A percentile compares a stretch with the other conserved stretches of the same genome.
Conservation (phyloP, 2,329 filamentous ascomycete species). For the Fusarium pseudograminearum region DNA sequence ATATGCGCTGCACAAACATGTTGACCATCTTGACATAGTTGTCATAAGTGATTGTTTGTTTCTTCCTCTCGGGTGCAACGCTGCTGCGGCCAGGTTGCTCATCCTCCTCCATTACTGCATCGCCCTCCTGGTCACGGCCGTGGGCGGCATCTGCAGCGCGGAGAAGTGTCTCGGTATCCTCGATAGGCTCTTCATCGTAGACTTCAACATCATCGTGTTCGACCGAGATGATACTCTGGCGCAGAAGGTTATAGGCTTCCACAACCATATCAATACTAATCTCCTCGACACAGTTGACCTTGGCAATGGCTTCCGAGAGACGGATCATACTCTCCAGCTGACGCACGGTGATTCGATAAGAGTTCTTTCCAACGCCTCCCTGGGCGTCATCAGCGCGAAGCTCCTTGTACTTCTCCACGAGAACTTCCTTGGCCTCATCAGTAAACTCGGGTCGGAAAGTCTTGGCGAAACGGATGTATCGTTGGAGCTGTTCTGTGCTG, state of each 20-base stretch:
- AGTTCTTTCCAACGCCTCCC: slow-evolving; percentile 92
- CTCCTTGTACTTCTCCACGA: slow-evolving; percentile 96
- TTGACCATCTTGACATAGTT: slow-evolving; percentile 95
- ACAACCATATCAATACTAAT: slow-evolving; percentile 86
- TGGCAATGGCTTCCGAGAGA: slow-evolving; percentile 96
- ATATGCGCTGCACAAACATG: slow-evolving; percentile 82
- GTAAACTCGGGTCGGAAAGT: slow-evolving; percentile 96
- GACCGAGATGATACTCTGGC: slow-evolving; percentile 96
- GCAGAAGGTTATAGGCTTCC: slow-evolving; percentile 90
- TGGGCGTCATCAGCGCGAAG: slow-evolving; percentile 92
- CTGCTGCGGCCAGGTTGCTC: slow-evolving; percentile 56
- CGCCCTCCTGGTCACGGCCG: slow-evolving; percentile 61
- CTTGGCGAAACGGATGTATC: slow-evolving; percentile 95
- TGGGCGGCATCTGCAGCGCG: slow-evolving; percentile 58
- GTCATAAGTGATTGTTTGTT: slow-evolving; percentile 93
- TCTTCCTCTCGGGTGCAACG: slow-evolving; percentile 59
- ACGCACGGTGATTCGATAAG: slow-evolving; percentile 96
- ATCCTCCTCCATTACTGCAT: slow-evolving; percentile 57
- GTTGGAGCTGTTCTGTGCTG: slow-evolving; percentile 93
- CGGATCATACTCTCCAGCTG: slow-evolving; percentile 97
- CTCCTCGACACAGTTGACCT: slow-evolving; percentile 95
- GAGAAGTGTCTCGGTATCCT: slow-evolving; percentile 60
- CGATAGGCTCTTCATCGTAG: slow-evolving; percentile 73
- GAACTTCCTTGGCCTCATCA: slow-evolving; percentile 82
- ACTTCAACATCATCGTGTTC: slow-evolving; percentile 98